These are phyloP conservation scores for Lactarius vividus DNA, from an alignment of 768 basidiomycete species.

Conservation along the genomic window DNA sequence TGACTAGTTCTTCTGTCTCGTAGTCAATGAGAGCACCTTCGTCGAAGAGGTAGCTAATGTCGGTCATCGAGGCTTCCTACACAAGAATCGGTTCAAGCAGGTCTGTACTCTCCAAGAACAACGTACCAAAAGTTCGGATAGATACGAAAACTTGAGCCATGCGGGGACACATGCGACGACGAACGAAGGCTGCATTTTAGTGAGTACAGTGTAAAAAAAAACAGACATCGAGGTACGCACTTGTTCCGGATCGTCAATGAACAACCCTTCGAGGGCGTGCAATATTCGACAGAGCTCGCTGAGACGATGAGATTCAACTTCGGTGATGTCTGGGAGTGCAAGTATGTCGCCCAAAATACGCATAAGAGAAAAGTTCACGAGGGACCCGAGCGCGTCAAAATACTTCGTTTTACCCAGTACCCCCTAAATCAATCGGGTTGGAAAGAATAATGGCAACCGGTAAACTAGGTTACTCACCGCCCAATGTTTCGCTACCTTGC, in stretches of 20 bases:
- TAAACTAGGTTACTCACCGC: constrained; percentile 51
- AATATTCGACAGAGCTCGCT: constrained; percentile 81
- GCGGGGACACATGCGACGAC: constrained; percentile 84
- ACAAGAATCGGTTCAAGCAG: constrained; percentile 14
- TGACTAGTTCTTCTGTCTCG: constrained; percentile 74
- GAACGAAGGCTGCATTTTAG: constrained; percentile 54
- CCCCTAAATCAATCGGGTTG: constrained; percentile 40
- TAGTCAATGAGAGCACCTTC: constrained; percentile 90
- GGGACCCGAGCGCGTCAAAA: constrained; percentile 64
- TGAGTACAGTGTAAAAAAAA: constrained; percentile 10
- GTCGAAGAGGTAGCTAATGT: constrained; percentile 89
- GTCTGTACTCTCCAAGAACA: constrained; percentile 12
- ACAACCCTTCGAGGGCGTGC: constrained; percentile 76
- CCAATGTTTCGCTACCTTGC: constrained; percentile 59
- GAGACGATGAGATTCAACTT: constrained; percentile 77
- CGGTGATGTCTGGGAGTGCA: constrained; percentile 80
- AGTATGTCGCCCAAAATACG: constrained; percentile 72
- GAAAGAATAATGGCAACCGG: not conserved
- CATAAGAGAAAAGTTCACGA: constrained; percentile 66
- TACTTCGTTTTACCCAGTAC: constrained; percentile 71
- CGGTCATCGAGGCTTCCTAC: constrained; percentile 88
- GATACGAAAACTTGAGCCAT: constrained; percentile 94
- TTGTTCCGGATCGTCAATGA: constrained; percentile 61
- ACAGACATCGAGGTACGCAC: constrained; percentile 37
- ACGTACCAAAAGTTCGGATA: constrained; percentile 86